Evolutionary conservation across 108 stramenopile species (phyloP), one percentile per base, ranked within the genome.

Genomic region (Cyclotella kingstonii): DNA sequence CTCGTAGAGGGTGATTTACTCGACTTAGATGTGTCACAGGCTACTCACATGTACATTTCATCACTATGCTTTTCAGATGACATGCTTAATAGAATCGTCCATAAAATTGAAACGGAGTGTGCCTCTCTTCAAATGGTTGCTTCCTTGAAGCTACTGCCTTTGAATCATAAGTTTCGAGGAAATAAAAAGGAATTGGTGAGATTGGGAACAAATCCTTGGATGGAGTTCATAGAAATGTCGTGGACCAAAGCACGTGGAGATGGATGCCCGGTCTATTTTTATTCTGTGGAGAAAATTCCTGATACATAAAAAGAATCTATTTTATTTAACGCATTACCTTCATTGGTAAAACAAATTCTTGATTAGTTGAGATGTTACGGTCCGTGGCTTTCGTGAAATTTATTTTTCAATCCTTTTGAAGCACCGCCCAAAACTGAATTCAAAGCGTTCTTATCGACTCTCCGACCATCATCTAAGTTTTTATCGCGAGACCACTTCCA

Each of bases 371-470:
- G 18, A 50, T 38, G n/a, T 65, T 22, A 66, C 38, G 51, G 50
- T 38, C 73, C 59, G 22, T 43, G 33, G 26, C 86, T 77, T 14
- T 84, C 84, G 36, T 86, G 84, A 58, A 91, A 91, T 66, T 91
- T 91, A 38, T 52, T 78, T 39, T 83, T 84, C 49, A 91, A 74
- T 56, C 83, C 83, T 17, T 53, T 66, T 9, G 54, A 63, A 18
- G 90, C 90, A n/a, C 90, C 86, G 28, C 90, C 86, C 63, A 90
- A 65, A 39, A 90, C 70, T 70, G 84, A 70, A 34, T 82, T 66
- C 55, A 94, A 58, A 9, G 81, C 82, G 75, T 87, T 78, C 74
- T 89, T 91, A 77, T 94, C 89, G 0, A 94, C 93, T 41, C 88
- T 83, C 27, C 89, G 63, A 25, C 93, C 90, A 17, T 81, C 80